Conservation (phyloP, 2,329 filamentous ascomycete species). For the Fusarium devonianum region DNA sequence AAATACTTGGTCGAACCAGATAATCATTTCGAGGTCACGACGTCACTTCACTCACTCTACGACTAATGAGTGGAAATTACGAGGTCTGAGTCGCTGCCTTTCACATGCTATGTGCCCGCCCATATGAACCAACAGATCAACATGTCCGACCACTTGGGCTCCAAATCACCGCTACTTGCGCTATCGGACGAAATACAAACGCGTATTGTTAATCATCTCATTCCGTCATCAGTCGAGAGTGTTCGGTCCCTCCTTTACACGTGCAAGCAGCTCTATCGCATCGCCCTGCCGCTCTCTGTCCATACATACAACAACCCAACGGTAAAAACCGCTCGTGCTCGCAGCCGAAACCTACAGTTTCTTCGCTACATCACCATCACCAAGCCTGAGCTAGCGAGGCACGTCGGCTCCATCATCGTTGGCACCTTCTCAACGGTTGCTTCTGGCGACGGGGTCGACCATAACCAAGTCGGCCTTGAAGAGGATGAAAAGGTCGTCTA, state of each 20-base stretch:
- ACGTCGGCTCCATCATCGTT: slow-evolving; percentile 1
- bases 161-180: slow-evolving; percentile 2
- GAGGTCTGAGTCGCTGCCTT: slow-evolving; percentile 1
- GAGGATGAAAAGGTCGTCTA: neutral
- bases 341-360: slow-evolving; percentile 4
- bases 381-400: slow-evolving; percentile 4
- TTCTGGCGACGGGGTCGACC: neutral
- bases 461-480: neutral
- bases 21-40: slow-evolving; percentile 3
- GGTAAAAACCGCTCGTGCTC: neutral
- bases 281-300: slow-evolving; percentile 1
- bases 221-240: neutral
- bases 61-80: slow-evolving; percentile 7
- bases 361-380: slow-evolving; percentile 6
- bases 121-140: neutral
- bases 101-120: slow-evolving; percentile 2
- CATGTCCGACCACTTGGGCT: neutral
- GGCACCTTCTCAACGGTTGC: neutral
- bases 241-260: slow-evolving; percentile 2
- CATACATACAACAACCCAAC: neutral
- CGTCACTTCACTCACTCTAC: neutral
- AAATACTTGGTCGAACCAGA: neutral
- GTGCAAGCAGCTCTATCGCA: slow-evolving; percentile 2
- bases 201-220: neutral
- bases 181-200: neutral